phyloP scores from a whole-genome alignment of 2,329 filamentous ascomycete species.

The Alternaria burnsii region DNA sequence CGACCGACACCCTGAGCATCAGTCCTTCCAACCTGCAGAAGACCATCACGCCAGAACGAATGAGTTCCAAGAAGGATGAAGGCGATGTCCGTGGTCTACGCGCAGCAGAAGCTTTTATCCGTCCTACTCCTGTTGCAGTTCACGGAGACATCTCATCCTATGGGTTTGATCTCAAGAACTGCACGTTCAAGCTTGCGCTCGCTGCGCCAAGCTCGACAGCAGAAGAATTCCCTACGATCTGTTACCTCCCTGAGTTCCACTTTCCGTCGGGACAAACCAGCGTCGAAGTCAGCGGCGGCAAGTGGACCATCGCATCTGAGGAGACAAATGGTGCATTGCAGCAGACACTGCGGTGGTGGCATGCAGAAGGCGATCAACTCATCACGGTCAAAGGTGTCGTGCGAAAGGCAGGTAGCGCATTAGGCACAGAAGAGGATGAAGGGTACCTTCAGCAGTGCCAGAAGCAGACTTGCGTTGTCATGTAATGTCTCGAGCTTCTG shows the following conservation, averaged over 20 bases:
- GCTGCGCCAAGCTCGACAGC: conserved; percentile 66
- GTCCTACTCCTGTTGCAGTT: conserved; percentile 80
- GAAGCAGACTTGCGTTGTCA: conserved; percentile 55
- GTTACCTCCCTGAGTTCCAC: conserved; percentile 91
- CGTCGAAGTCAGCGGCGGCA: conserved; percentile 82
- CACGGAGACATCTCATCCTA: conserved; percentile 75
- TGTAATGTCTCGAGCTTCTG: conserved; percentile 42
- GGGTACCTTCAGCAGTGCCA: conserved; percentile 76
- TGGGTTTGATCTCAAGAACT: conserved; percentile 83
- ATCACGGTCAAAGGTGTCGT: conserved; percentile 79
- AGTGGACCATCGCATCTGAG: conserved; percentile 84
- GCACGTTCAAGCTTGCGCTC: conserved; percentile 78
- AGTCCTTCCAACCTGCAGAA: conserved; percentile 79
- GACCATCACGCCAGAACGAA: conserved; percentile 68
- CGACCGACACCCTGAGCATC: conserved; percentile 61
- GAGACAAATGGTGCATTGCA: conserved; percentile 73
- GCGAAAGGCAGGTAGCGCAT: conserved; percentile 59
- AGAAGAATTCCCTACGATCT: conserved; percentile 75
- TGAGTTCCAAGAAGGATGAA: conserved; percentile 45
- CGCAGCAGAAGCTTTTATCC: conserved; percentile 91
- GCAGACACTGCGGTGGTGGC: conserved; percentile 91
- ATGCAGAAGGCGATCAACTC: conserved; percentile 82
- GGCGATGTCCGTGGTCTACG: conserved; percentile 69
- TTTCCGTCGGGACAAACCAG: conserved; percentile 78
- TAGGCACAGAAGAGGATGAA: conserved; percentile 72